A percentile compares a stretch with the other conserved stretches of the same genome.
Evolutionary conservation across 2,329 filamentous ascomycete species (phyloP).

Genomic region (Sporothrix schenckii): DNA sequence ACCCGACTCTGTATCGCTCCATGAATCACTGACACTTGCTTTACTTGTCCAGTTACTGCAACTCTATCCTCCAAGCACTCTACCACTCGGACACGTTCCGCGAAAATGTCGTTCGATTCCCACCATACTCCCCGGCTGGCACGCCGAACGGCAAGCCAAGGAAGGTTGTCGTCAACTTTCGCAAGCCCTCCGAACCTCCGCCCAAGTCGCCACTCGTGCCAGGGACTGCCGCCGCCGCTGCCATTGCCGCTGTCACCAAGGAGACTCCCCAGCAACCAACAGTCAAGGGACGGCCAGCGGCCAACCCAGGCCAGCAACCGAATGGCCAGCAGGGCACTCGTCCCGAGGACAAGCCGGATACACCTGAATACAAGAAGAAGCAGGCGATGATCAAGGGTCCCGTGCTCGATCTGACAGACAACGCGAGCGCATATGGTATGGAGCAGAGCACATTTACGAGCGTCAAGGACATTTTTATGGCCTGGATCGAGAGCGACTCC

Average conservation of each 20-base stretch:
- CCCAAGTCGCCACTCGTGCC: constrained; percentile 40
- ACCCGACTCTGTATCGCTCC: too few relatives aligned
- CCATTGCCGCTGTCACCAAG: constrained; percentile 42
- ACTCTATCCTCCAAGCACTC: constrained; percentile 95
- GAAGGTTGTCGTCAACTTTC: constrained; percentile 64
- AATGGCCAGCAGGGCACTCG: constrained; percentile 61
- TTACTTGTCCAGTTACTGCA: constrained; percentile 74
- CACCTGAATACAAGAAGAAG: constrained; percentile 97
- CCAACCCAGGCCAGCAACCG: constrained; percentile 55
- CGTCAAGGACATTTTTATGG: constrained; percentile 93
- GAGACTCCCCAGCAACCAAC: constrained; percentile 60
- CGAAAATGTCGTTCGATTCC: constrained; percentile 91
- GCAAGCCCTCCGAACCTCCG: constrained; percentile 38
- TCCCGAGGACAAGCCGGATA: constrained; percentile 91
- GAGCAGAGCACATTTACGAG: constrained; percentile 92
- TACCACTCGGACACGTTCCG: constrained; percentile 95
- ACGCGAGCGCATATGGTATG: constrained; percentile 82
- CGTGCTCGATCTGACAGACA: constrained; percentile 82
- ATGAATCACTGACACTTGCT: not conserved
- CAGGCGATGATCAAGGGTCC: constrained; percentile 86
- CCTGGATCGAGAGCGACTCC: constrained; percentile 77
- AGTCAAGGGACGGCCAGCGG: constrained; percentile 58
- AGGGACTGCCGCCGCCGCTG: constrained; percentile 40
- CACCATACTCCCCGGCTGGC: constrained; percentile 69
- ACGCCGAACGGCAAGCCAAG: constrained; percentile 63